Evolutionary conservation across 257 asterid genomes (phyloP).

Genomic region (Anisodus acutangulus): DNA sequence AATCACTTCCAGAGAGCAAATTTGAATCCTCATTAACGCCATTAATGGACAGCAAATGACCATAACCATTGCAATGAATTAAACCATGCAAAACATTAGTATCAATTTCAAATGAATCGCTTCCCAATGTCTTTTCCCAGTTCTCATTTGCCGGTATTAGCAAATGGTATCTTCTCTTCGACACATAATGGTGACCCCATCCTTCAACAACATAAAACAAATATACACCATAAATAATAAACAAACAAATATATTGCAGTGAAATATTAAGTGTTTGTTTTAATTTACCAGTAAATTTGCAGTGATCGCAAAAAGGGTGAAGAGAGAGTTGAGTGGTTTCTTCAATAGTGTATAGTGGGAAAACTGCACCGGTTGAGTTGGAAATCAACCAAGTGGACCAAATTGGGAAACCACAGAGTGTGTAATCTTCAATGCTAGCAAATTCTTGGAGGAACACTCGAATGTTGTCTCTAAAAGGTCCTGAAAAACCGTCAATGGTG

Average conservation of each 20-base stretch:
- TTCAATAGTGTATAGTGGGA: conserved; percentile 64
- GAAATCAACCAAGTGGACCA: conserved; percentile 57
- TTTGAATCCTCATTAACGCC: conserved; percentile 46
- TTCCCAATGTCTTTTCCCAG: conserved; percentile 52
- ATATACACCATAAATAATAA: not conserved
- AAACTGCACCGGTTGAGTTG: conserved; percentile 45
- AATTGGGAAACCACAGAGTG: conserved; percentile 54
- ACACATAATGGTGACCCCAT: conserved; percentile 94
- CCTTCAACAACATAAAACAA: conserved; percentile 44
- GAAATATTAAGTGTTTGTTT: not conserved
- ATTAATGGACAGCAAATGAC: conserved; percentile 69
- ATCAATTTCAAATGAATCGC: conserved; percentile 43
- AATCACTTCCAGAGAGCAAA: conserved; percentile 46
- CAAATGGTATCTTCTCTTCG: conserved; percentile 70
- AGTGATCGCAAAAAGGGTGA: conserved; percentile 65
- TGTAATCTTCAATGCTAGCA: conserved; percentile 52
- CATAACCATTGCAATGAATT: conserved; percentile 83
- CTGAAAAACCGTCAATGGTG: conserved; percentile 39
- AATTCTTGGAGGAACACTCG: conserved; percentile 55
- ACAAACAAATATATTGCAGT: not conserved
- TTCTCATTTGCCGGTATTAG: conserved; percentile 58
- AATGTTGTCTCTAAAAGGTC: conserved; percentile 65
- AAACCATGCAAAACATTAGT: conserved; percentile 64
- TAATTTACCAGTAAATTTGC: conserved; percentile 63
- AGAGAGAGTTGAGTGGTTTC: conserved; percentile 60